Evolutionary conservation across 2,329 filamentous ascomycete genomes (phyloP).

Genomic region (Eurotiales sp.): DNA sequence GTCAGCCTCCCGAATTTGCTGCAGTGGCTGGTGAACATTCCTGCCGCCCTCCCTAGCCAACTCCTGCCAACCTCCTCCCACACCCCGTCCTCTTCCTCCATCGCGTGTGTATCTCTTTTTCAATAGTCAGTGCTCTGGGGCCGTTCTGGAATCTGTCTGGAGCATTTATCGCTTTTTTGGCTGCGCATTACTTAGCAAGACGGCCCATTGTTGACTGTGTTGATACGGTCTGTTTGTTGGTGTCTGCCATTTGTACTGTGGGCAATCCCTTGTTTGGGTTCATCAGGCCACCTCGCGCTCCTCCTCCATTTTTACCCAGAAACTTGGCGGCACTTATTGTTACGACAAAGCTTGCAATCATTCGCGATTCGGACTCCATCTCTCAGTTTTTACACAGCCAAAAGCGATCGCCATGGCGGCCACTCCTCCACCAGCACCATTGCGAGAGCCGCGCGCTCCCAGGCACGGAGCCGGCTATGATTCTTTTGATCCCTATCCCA

Average conservation of each 20-base stretch:
- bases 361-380: too few relatives aligned
- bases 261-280: slow-evolving; percentile 13
- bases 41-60: neutral
- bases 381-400: neutral
- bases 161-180: neutral
- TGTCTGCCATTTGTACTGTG: too few relatives aligned
- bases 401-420: slow-evolving; percentile 35
- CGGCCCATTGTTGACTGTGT: neutral
- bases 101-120: too few relatives aligned
- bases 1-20: slow-evolving; percentile 15
- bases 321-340: neutral
- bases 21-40: slow-evolving; percentile 14
- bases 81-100: neutral
- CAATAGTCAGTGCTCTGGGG: too few relatives aligned
- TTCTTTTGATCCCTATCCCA: slow-evolving; percentile 37
- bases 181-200: neutral
- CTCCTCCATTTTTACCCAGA: neutral
- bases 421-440: slow-evolving; percentile 45
- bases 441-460: slow-evolving; percentile 42
- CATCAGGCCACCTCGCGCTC: neutral
- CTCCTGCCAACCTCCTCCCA: neutral
- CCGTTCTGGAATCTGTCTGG: too few relatives aligned
- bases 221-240: neutral
- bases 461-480: slow-evolving; percentile 45
- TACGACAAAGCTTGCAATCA: neutral